Evolutionary conservation across 352 stramenopile genomes (phyloP).

Genomic region (Phytophthora citrophthora): DNA sequence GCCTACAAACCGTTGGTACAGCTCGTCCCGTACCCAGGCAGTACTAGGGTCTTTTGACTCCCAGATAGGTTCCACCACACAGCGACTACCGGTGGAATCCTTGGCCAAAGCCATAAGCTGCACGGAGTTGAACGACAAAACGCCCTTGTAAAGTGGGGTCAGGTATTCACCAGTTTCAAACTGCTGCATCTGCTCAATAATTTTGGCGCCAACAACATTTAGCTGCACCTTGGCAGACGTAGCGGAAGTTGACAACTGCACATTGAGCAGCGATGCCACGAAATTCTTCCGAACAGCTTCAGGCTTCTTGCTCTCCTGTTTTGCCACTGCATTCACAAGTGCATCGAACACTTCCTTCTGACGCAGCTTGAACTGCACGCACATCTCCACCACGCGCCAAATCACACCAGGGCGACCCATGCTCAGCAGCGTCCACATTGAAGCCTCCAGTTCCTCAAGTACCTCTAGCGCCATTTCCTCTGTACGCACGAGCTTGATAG

Average conservation of each 20-base stretch:
- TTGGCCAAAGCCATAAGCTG: slow-evolving; percentile 79
- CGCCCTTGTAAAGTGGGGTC: slow-evolving; percentile 60
- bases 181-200: slow-evolving; percentile 74
- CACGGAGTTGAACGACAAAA: slow-evolving; percentile 67
- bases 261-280: slow-evolving; percentile 63
- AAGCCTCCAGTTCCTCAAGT: slow-evolving; percentile 59
- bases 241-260: slow-evolving; percentile 69
- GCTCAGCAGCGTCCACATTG: slow-evolving; percentile 76
- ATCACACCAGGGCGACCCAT: slow-evolving; percentile 75
- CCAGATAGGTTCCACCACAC: slow-evolving; percentile 81
- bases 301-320: slow-evolving; percentile 84
- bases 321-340: slow-evolving; percentile 68
- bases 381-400: slow-evolving; percentile 81
- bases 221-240: slow-evolving; percentile 65
- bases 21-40: slow-evolving; percentile 64
- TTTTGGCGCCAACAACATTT: slow-evolving; percentile 81
- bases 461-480: slow-evolving; percentile 55
- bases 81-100: slow-evolving; percentile 82
- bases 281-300: slow-evolving; percentile 68
- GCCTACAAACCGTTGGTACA: slow-evolving; percentile 75
- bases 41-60: slow-evolving; percentile 61
- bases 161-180: slow-evolving; percentile 61
- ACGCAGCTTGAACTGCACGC: slow-evolving; percentile 62
- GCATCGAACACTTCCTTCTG: slow-evolving; percentile 57
- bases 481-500: slow-evolving; percentile 57